Evolutionary conservation across 2,329 filamentous ascomycete genomes (phyloP).

Genomic region (Fusarium xyrophilum): DNA sequence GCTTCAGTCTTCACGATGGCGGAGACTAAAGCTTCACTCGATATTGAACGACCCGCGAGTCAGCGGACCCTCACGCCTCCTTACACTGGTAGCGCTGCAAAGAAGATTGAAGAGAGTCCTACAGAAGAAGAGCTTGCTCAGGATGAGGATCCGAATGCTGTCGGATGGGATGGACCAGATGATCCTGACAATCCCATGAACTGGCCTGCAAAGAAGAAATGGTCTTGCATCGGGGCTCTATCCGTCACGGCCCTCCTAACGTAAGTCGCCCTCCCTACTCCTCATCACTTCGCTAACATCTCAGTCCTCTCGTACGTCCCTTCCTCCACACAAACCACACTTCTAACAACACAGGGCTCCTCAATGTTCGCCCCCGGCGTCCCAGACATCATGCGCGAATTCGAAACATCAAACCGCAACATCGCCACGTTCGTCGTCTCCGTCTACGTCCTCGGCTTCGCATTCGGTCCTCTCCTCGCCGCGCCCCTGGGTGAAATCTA

Average conservation of each 20-base stretch:
- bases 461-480: constrained; percentile 67
- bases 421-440: constrained; percentile 54
- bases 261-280: no score
- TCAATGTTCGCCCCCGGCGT: constrained; percentile 50
- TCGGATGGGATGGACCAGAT: constrained; percentile 38
- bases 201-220: constrained; percentile 61
- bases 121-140: not conserved
- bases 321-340: no score
- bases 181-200: constrained; percentile 70
- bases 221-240: constrained; percentile 46
- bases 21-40: not conserved
- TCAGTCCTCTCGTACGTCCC: constrained; percentile 35
- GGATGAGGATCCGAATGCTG: constrained; percentile 30
- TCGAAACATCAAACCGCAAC: constrained; percentile 47
- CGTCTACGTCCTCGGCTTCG: constrained; percentile 58
- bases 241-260: constrained; percentile 41
- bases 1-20: not conserved
- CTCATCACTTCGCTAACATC: no score
- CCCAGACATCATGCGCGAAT: constrained; percentile 54
- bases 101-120: constrained; percentile 17
- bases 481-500: constrained; percentile 69
- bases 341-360: constrained; percentile 36
- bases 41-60: constrained; percentile 23
- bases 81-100: not conserved
- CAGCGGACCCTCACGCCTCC: constrained; percentile 30